These are phyloP conservation scores for Breynia disticha DNA, from an alignment of 441 rosid genomes.

Conservation along the genomic window DNA sequence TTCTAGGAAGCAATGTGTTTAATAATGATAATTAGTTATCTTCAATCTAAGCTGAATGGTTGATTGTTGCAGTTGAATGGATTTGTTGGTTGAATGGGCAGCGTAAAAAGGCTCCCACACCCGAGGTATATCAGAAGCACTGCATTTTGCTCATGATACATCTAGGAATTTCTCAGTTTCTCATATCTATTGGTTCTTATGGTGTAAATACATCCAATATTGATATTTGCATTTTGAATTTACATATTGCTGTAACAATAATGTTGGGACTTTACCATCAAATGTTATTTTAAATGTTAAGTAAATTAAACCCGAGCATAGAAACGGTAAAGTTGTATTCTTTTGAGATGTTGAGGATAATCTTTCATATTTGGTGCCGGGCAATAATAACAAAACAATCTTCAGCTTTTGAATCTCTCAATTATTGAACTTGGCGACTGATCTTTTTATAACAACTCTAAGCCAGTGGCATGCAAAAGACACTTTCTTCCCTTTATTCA, in stretches of 20 bases:
- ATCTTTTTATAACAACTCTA: neutral
- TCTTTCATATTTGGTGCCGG: neutral
- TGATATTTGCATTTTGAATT: neutral
- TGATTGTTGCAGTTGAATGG: slow-evolving; percentile 74
- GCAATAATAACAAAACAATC: neutral
- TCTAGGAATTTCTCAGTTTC: neutral
- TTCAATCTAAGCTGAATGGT: slow-evolving; percentile 5
- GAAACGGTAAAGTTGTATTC: neutral
- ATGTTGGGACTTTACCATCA: too few species aligned
- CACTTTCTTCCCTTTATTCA: neutral
- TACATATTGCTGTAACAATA: too few species aligned
- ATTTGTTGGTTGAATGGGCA: slow-evolving; percentile 97
- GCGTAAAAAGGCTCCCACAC: slow-evolving; percentile 76
- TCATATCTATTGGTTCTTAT: neutral
- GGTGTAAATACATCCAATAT: neutral
- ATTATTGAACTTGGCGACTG: neutral
- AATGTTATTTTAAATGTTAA: too few species aligned
- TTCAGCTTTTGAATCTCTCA: slow-evolving; percentile 1
- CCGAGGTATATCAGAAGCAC: slow-evolving; percentile 41
- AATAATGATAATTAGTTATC: neutral
- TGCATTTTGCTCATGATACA: slow-evolving; percentile 1
- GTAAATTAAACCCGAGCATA: neutral
- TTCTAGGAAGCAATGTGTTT: neutral
- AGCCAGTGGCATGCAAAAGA: neutral
- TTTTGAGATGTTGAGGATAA: neutral